These are phyloP conservation scores for Colletotrichum spinosum DNA, from an alignment of 2,329 filamentous ascomycete species.

Conservation along the genomic window DNA sequence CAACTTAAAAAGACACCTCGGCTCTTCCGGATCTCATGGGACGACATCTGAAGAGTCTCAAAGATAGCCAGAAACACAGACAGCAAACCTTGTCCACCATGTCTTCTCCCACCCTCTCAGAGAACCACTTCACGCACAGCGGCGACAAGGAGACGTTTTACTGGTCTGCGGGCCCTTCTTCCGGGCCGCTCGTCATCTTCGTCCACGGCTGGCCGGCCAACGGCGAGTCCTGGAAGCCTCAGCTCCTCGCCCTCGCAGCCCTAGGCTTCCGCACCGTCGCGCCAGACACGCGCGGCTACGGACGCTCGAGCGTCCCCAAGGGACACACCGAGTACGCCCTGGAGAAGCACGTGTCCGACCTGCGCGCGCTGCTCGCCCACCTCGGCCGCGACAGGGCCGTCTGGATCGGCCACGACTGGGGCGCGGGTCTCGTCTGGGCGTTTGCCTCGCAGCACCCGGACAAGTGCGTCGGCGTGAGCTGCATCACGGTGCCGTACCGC, in stretches of 20 bases:
- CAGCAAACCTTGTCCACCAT: background rate
- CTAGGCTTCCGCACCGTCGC: constrained; percentile 48
- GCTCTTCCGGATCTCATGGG: too few relatives aligned
- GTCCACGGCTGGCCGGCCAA: constrained; percentile 52
- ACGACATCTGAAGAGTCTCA: too few relatives aligned
- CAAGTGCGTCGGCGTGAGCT: constrained; percentile 40
- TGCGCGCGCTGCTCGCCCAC: constrained; percentile 48
- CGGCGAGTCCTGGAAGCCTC: constrained; percentile 46
- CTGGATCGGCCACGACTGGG: constrained; percentile 63
- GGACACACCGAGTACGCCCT: constrained; percentile 45
- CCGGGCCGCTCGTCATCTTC: constrained; percentile 47
- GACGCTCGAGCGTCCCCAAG: constrained; percentile 47
- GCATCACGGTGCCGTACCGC: constrained; percentile 54
- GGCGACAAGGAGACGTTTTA: constrained; percentile 46
- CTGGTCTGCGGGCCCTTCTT: constrained; percentile 42
- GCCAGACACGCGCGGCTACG: constrained; percentile 51
- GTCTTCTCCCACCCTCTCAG: constrained; percentile 5
- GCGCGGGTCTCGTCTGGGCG: constrained; percentile 42
- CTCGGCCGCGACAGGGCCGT: constrained; percentile 50
- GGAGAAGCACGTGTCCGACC: constrained; percentile 46
- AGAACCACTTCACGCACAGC: constrained; percentile 35
- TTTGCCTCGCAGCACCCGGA: constrained; percentile 45
- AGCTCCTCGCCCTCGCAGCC: constrained; percentile 43
- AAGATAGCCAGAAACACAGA: too few relatives aligned
- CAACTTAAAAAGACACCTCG: too few relatives aligned